These are phyloP conservation scores for Waltergamsia citrina DNA, from an alignment of 2,329 filamentous ascomycete species.

Conservation along the genomic window DNA sequence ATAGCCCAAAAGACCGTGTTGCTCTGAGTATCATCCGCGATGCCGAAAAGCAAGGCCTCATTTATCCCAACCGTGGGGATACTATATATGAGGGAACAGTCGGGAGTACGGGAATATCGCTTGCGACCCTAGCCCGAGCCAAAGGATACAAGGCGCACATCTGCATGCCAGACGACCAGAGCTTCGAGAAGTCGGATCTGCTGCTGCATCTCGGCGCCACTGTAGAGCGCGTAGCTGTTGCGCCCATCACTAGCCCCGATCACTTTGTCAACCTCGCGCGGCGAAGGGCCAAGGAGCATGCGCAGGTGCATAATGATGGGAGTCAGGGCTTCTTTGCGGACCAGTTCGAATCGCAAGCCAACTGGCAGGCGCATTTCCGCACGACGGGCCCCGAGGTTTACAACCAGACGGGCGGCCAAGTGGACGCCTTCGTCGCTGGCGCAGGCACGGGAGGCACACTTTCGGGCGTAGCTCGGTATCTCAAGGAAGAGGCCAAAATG, in stretches of 20 bases:
- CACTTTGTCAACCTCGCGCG: constrained; percentile 94
- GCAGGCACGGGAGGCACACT: constrained; percentile 94
- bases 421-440: constrained; percentile 87
- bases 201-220: constrained; percentile 81
- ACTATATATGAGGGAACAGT: constrained; percentile 97
- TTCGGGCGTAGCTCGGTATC: constrained; percentile 71
- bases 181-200: constrained; percentile 79
- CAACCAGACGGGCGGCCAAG: constrained; percentile 58
- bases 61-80: constrained; percentile 75
- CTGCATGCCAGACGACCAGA: constrained; percentile 93
- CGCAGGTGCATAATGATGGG: constrained; percentile 38
- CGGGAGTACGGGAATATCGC: constrained; percentile 89
- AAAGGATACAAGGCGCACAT: constrained; percentile 89
- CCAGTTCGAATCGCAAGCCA: constrained; percentile 88
- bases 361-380: constrained; percentile 75
- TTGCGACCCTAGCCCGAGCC: constrained; percentile 81
- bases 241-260: constrained; percentile 83
- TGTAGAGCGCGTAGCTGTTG: constrained; percentile 86
- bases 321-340: constrained; percentile 89
- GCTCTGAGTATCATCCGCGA: constrained; percentile 79
- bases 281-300: constrained; percentile 66
- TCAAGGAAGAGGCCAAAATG: constrained; percentile 62
- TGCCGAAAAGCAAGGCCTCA: constrained; percentile 68
- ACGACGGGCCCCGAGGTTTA: constrained; percentile 88
- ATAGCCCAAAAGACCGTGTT: constrained; percentile 90